Evolutionary conservation across 371 early-diverging fungal species (phyloP).

Genomic region (Rhizomucor pusillus): DNA sequence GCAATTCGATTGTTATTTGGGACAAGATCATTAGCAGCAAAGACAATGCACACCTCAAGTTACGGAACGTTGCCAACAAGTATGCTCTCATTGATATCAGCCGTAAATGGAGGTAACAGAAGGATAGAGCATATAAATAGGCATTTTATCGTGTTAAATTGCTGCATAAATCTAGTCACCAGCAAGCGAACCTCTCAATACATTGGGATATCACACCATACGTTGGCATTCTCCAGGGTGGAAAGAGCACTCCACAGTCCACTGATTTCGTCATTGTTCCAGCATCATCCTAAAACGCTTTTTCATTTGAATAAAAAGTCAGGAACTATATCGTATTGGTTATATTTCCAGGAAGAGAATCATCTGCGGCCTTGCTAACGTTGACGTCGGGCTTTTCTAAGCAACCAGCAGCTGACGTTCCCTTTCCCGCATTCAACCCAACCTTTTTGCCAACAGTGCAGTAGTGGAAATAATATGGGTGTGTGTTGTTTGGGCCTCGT

Average conservation of each 20-base stretch:
- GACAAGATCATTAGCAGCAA: conserved; percentile 81
- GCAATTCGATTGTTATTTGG: conserved; percentile 90
- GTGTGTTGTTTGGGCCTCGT: no score
- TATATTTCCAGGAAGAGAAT: no score
- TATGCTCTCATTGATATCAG: conserved; percentile 68
- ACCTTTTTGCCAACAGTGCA: no score
- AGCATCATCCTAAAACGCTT: no score
- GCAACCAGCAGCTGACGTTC: no score
- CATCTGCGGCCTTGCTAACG: no score
- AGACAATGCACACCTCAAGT: conserved; percentile 62
- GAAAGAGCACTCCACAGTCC: conserved; percentile 9
- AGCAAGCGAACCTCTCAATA: conserved; percentile 73
- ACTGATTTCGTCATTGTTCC: not conserved
- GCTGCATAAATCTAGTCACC: conserved; percentile 20
- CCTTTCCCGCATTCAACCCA: no score
- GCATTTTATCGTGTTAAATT: no score
- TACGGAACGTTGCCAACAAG: conserved; percentile 68
- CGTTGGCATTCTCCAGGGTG: conserved; percentile 73
- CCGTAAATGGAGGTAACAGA: conserved; percentile 65
- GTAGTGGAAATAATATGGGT: no score
- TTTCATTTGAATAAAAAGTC: no score
- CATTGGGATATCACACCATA: conserved; percentile 89
- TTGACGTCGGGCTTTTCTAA: no score
- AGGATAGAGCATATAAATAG: conserved; percentile 6
- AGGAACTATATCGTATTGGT: no score